phyloP scores from a whole-genome alignment of 768 basidiomycete species.

The Podaxis mareebaensis region DNA sequence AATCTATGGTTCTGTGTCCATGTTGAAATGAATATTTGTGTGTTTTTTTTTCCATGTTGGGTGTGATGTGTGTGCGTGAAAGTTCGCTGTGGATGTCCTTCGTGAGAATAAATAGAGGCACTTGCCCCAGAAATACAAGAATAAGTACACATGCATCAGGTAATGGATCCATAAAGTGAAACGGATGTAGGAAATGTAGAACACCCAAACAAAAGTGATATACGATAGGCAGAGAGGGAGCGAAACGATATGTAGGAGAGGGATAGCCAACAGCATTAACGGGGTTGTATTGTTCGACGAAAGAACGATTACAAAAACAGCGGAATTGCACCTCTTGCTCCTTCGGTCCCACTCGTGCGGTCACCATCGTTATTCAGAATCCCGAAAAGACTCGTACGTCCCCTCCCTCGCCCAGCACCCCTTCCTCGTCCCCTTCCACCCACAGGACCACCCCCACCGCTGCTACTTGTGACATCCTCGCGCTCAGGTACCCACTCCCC shows the following conservation, averaged over 20 bases:
- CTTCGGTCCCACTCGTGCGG: background rate
- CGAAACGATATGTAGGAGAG: background rate
- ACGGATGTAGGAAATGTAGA: background rate
- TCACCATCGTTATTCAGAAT: slow-evolving; percentile 15
- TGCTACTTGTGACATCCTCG: slow-evolving; percentile 21
- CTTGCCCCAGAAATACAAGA: background rate
- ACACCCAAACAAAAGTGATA: background rate
- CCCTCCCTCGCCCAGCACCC: slow-evolving; percentile 22
- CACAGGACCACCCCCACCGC: background rate
- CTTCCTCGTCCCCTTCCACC: slow-evolving; percentile 20
- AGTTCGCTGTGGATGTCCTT: too few relatives aligned
- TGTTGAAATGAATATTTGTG: too few relatives aligned
- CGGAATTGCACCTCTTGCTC: slow-evolving; percentile 40
- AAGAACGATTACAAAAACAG: slow-evolving; percentile 37
- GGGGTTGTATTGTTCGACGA: background rate
- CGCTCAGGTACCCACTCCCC: slow-evolving; percentile 65
- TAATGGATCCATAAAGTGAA: background rate
- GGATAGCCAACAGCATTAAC: background rate
- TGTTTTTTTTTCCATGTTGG: too few relatives aligned
- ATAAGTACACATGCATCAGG: background rate
- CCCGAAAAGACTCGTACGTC: background rate
- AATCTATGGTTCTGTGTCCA: too few relatives aligned
- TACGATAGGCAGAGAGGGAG: background rate
- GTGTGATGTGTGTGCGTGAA: too few relatives aligned
- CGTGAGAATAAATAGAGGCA: too few relatives aligned